phyloP scores from a whole-genome alignment of 2,329 filamentous ascomycete species.

The Aspergillus carbonarius region DNA sequence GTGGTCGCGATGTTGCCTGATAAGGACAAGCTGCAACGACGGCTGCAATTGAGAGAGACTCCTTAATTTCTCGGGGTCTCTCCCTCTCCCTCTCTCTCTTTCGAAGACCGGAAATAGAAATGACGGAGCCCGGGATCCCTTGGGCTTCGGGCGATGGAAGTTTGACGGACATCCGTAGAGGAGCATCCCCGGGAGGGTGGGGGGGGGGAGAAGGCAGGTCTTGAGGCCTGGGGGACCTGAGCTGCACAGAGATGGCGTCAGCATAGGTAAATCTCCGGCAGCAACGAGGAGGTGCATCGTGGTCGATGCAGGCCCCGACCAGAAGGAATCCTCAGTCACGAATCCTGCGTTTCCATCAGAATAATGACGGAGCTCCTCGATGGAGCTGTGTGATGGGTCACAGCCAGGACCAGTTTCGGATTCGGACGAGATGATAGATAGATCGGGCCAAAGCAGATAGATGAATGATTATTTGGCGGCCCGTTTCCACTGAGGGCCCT shows the following conservation, averaged over 20 bases:
- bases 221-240: too few relatives aligned
- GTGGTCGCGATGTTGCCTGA: not conserved
- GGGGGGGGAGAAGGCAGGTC: too few relatives aligned
- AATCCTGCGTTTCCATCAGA: not conserved
- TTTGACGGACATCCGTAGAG: too few relatives aligned
- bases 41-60: not conserved
- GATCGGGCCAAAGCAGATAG: too few relatives aligned
- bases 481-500: not conserved
- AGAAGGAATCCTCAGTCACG: not conserved
- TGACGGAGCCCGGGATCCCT: too few relatives aligned
- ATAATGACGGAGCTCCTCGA: not conserved
- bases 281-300: not conserved
- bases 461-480: too few relatives aligned
- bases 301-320: not conserved
- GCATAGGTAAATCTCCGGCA: not conserved
- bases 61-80: not conserved
- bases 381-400: not conserved
- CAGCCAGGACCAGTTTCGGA: not conserved
- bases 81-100: not conserved
- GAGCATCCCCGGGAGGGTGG: too few relatives aligned
- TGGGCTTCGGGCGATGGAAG: too few relatives aligned
- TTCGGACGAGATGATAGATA: not conserved
- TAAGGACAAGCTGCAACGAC: not conserved
- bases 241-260: not conserved
- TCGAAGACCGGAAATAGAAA: too few relatives aligned